A percentile compares a stretch with the other conserved stretches of the same genome.
These are phyloP conservation scores for Hypoxylon cercidicola DNA, from an alignment of 495 filamentous ascomycete genomes.

Conservation along the genomic window DNA sequence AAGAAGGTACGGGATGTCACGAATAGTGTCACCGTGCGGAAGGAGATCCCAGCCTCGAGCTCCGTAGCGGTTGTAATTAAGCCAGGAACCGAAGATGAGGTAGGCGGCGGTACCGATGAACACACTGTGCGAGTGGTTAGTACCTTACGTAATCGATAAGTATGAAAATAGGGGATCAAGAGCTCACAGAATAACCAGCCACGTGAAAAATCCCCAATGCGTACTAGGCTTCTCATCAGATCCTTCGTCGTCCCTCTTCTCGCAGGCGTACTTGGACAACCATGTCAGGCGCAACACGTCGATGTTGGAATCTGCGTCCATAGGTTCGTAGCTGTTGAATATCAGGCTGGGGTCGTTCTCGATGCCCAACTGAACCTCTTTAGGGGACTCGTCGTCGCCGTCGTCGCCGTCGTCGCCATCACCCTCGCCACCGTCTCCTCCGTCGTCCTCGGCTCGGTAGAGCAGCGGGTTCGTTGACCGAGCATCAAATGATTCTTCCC, in stretches of 20 bases:
- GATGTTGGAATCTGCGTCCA: slow-evolving; percentile 55
- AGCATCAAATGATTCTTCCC: not conserved
- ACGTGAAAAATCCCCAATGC: slow-evolving; percentile 96
- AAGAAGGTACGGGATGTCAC: slow-evolving; percentile 90
- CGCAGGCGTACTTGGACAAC: slow-evolving; percentile 87
- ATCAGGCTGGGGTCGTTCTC: slow-evolving; percentile 68
- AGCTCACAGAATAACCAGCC: slow-evolving; percentile 95
- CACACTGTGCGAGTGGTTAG: slow-evolving; percentile 60
- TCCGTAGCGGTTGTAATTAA: slow-evolving; percentile 97
- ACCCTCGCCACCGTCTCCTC: slow-evolving; percentile 45
- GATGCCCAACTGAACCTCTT: slow-evolving; percentile 56
- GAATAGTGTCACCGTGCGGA: slow-evolving; percentile 90
- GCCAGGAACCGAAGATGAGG: slow-evolving; percentile 97
- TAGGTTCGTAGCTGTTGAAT: slow-evolving; percentile 72
- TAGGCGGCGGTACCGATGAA: slow-evolving; percentile 90
- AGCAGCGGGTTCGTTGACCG: slow-evolving; percentile 15
- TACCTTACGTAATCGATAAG: not conserved
- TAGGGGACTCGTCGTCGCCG: slow-evolving; percentile 49
- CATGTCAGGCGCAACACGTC: slow-evolving; percentile 78
- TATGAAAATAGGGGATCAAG: slow-evolving; percentile 12
- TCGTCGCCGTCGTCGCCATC: slow-evolving; percentile 47
- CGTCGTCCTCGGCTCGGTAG: slow-evolving; percentile 40
- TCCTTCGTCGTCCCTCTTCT: slow-evolving; percentile 63
- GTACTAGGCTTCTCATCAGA: slow-evolving; percentile 47
- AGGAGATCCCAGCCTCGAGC: slow-evolving; percentile 95